Evolutionary conservation across 441 rosid species (phyloP).

Genomic region (Jatropha podagrica): DNA sequence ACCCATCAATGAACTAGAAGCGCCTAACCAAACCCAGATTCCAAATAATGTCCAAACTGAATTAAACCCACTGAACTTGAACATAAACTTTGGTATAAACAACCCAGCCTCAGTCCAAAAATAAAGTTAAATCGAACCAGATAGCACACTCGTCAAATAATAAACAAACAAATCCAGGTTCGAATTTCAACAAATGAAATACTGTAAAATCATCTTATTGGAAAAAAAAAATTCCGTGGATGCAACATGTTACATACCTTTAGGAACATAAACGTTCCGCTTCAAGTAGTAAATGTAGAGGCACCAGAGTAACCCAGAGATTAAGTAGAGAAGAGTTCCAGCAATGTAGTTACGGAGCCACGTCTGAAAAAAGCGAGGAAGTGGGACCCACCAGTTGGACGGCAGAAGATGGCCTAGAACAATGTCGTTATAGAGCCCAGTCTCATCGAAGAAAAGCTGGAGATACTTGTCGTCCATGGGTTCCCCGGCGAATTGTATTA

Average conservation of each 20-base stretch:
- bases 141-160: background rate
- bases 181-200: background rate
- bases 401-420: constrained; percentile 63
- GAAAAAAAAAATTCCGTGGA: background rate
- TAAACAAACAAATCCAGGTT: constrained; percentile 1
- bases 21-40: background rate
- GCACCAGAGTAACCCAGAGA: constrained; percentile 89
- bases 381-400: constrained; percentile 45
- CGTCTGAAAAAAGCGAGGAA: constrained; percentile 71
- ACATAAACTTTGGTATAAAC: background rate
- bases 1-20: background rate
- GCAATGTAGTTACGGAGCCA: constrained; percentile 92
- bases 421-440: constrained; percentile 63
- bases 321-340: constrained; percentile 62
- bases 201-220: background rate
- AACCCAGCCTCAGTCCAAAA: background rate
- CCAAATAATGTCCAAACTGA: background rate
- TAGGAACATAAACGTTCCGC: constrained; percentile 67
- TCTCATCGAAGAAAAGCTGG: constrained; percentile 55
- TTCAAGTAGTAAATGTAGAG: constrained; percentile 80
- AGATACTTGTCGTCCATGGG: constrained; percentile 30
- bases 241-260: constrained; percentile 42
- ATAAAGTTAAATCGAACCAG: background rate
- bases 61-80: background rate
- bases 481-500: constrained; percentile 3